Percentiles rank a stretch among this genome's conserved stretches.
These are phyloP conservation scores for Echinochloa phyllopogon DNA, from an alignment of 176 grass and related monocot species.

Conservation along the genomic window DNA sequence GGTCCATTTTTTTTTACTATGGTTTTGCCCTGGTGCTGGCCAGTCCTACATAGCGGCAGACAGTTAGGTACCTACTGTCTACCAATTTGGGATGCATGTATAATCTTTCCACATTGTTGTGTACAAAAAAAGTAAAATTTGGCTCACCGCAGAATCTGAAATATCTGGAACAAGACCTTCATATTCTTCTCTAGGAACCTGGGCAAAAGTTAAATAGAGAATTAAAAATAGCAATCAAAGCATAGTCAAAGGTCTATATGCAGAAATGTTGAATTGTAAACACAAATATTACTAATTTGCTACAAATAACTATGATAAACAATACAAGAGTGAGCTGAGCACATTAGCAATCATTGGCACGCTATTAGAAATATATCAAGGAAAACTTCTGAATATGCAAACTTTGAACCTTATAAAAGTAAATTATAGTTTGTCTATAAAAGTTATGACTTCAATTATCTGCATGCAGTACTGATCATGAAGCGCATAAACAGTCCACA, in stretches of 20 bases:
- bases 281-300: background rate
- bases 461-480: background rate
- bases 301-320: background rate
- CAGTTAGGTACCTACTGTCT: background rate
- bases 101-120: background rate
- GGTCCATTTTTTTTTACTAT: no score
- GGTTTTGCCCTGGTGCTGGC: no score
- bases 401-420: slow-evolving; percentile 25
- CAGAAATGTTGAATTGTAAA: background rate
- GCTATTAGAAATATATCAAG: background rate
- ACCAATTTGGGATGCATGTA: background rate
- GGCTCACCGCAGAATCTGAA: slow-evolving; percentile 45
- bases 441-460: slow-evolving; percentile 9
- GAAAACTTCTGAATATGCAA: background rate
- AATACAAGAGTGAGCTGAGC: background rate
- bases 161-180: slow-evolving; percentile 46
- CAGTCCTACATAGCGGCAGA: no score
- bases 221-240: slow-evolving; percentile 42
- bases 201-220: slow-evolving; percentile 3
- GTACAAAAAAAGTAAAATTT: slow-evolving; percentile 9
- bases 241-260: background rate
- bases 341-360: background rate
- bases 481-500: background rate
- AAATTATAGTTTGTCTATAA: background rate
- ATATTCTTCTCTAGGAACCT: slow-evolving; percentile 55